These are phyloP conservation scores for Glaciozyma antarctica DNA, from an alignment of 768 basidiomycete genomes.

Conservation along the genomic window DNA sequence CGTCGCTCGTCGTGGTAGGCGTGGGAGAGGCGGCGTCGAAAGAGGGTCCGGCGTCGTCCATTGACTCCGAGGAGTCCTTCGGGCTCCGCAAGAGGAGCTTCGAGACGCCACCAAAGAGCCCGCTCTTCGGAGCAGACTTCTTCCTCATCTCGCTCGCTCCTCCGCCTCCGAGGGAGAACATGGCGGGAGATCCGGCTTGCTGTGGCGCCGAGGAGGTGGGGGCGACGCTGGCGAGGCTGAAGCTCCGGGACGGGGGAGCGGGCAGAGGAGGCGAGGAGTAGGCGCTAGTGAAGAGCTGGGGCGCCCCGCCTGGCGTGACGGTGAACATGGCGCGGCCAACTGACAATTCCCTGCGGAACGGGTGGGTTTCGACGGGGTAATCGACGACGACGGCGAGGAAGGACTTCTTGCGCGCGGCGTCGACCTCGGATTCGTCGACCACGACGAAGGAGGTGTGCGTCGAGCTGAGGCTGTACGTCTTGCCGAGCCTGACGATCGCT, in stretches of 20 bases:
- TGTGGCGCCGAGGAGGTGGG: neutral
- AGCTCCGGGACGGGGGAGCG: too few relatives aligned
- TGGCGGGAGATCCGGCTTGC: neutral
- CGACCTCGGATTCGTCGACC: conserved; percentile 39
- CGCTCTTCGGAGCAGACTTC: neutral
- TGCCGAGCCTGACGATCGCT: conserved; percentile 48
- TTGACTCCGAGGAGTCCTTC: too few relatives aligned
- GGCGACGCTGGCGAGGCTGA: too few relatives aligned
- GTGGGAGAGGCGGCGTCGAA: too few relatives aligned
- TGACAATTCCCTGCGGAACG: neutral
- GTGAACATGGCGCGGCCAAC: neutral
- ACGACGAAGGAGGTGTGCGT: conserved; percentile 53
- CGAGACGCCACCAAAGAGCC: neutral
- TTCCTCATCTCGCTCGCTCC: too few relatives aligned
- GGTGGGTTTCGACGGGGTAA: neutral
- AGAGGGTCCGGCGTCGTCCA: too few relatives aligned
- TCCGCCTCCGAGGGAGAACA: neutral
- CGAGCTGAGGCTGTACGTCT: conserved; percentile 50
- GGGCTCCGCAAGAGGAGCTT: too few relatives aligned
- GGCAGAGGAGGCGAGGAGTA: too few relatives aligned
- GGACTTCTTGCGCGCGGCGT: neutral
- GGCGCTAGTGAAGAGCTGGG: too few relatives aligned
- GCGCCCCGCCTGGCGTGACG: too few relatives aligned
- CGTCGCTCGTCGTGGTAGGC: too few relatives aligned
- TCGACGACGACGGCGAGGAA: neutral